Percentiles rank a stretch among this genome's conserved stretches.
Evolutionary conservation across 768 basidiomycete genomes (phyloP).

Genomic region (Boletus pseudo-olivaceus): DNA sequence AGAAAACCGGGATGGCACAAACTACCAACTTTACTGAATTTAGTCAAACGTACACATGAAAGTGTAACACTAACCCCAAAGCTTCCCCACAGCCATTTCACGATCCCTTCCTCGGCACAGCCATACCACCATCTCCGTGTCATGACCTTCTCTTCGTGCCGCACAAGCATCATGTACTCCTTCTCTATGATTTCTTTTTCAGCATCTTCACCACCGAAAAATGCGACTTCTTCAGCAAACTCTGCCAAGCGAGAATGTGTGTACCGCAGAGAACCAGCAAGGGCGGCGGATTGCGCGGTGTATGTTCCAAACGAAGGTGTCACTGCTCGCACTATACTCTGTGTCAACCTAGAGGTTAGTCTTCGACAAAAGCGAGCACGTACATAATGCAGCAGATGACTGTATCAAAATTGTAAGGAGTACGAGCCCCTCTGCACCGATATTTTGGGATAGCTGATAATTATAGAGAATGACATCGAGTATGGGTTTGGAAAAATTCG

Average conservation of each 20-base stretch:
- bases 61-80: slow-evolving; percentile 65
- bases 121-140: slow-evolving; percentile 84
- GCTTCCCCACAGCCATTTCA: slow-evolving; percentile 97
- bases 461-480: slow-evolving; percentile 94
- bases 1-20: slow-evolving; percentile 93
- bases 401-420: slow-evolving; percentile 84
- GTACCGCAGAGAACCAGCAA: slow-evolving; percentile 86
- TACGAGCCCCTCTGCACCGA: slow-evolving; percentile 89
- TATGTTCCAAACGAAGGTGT: slow-evolving; percentile 93
- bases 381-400: slow-evolving; percentile 74
- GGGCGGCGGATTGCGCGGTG: slow-evolving; percentile 81
- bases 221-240: slow-evolving; percentile 85
- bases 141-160: slow-evolving; percentile 81
- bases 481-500: slow-evolving; percentile 89
- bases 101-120: slow-evolving; percentile 89
- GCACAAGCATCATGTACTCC: slow-evolving; percentile 79
- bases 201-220: slow-evolving; percentile 81
- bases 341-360: not conserved
- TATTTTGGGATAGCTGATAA: slow-evolving; percentile 89
- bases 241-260: slow-evolving; percentile 89
- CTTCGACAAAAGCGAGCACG: slow-evolving; percentile 30
- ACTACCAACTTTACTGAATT: slow-evolving; percentile 57
- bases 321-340: slow-evolving; percentile 67
- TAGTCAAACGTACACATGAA: slow-evolving; percentile 1
- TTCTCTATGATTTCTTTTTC: slow-evolving; percentile 91